These are phyloP conservation scores for Hyaloscypha finlandica DNA, from an alignment of 495 filamentous ascomycete species.

Conservation along the genomic window DNA sequence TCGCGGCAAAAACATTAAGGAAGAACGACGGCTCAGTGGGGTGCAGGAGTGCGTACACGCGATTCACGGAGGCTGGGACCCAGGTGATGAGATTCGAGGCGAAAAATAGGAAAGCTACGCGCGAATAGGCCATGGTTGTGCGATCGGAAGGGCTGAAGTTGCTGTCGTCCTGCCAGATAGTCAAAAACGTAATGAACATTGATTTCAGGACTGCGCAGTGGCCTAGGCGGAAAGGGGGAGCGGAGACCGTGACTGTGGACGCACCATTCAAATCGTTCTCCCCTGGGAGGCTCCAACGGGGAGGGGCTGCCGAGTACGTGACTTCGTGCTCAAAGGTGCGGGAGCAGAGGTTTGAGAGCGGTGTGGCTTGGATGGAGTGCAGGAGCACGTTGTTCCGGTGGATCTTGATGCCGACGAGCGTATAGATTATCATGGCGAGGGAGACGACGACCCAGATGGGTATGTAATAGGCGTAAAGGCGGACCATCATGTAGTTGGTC, in stretches of 20 bases:
- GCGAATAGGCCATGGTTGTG: slow-evolving; percentile 56
- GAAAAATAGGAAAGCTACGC: slow-evolving; percentile 80
- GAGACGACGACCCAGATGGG: slow-evolving; percentile 83
- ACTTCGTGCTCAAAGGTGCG: slow-evolving; percentile 17
- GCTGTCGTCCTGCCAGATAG: neutral
- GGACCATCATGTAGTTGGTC: slow-evolving; percentile 65
- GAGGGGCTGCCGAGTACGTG: slow-evolving; percentile 33
- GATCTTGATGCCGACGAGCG: slow-evolving; percentile 56
- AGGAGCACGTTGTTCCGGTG: slow-evolving; percentile 39
- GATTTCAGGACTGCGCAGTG: too few relatives aligned
- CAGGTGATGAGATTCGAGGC: slow-evolving; percentile 78
- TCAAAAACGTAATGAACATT: too few relatives aligned
- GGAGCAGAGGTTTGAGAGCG: neutral
- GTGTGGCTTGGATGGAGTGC: neutral
- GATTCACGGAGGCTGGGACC: slow-evolving; percentile 78
- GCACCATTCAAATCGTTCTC: neutral
- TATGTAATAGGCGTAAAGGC: slow-evolving; percentile 77
- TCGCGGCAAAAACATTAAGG: slow-evolving; percentile 67
- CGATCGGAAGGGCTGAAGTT: neutral
- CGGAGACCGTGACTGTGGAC: neutral
- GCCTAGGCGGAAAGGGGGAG: neutral
- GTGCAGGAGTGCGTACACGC: slow-evolving; percentile 67
- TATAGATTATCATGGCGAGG: slow-evolving; percentile 70
- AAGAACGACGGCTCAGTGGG: slow-evolving; percentile 59
- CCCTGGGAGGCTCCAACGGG: neutral